A percentile compares a stretch with the other conserved stretches of the same genome.
phyloP scores from a whole-genome alignment of 257 asterid species.

The Przewalskia tangutica region DNA sequence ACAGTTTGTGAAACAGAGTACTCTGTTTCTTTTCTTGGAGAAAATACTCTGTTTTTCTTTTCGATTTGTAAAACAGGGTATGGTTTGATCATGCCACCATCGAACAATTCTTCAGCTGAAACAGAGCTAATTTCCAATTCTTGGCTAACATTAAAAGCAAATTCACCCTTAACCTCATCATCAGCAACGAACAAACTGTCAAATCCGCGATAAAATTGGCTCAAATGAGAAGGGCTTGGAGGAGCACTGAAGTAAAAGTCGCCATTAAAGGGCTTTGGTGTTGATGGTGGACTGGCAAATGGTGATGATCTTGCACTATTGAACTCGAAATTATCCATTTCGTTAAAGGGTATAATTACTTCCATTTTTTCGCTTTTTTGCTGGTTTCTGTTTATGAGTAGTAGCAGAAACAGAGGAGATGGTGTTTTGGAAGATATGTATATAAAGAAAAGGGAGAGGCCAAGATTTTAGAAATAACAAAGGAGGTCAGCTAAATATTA shows the following conservation, averaged over 20 bases:
- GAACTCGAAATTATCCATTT: constrained; percentile 34
- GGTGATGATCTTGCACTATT: constrained; percentile 39
- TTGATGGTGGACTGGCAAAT: constrained; percentile 20
- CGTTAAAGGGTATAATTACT: constrained; percentile 25
- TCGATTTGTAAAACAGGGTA: no score
- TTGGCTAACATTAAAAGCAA: constrained; percentile 42
- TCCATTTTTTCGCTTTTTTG: constrained; percentile 25
- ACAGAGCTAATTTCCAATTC: constrained; percentile 31
- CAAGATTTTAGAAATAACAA: background rate
- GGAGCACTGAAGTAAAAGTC: constrained; percentile 67
- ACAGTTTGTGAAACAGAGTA: constrained; percentile 10
- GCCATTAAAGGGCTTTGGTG: constrained; percentile 34
- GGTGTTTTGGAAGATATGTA: background rate
- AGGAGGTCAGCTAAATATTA: constrained; percentile 7
- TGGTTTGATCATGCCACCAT: constrained; percentile 44
- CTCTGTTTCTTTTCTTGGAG: no score
- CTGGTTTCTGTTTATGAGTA: background rate
- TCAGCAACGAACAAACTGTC: constrained; percentile 16
- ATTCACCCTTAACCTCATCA: constrained; percentile 15
- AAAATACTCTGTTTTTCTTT: no score
- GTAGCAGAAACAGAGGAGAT: background rate
- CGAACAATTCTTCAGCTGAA: constrained; percentile 71
- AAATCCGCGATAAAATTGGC: constrained; percentile 32
- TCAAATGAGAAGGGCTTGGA: constrained; percentile 47
- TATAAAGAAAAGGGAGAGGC: background rate